Evolutionary conservation across 208 protist genomes (phyloP).

Genomic region (Trichomonas gallinae): DNA sequence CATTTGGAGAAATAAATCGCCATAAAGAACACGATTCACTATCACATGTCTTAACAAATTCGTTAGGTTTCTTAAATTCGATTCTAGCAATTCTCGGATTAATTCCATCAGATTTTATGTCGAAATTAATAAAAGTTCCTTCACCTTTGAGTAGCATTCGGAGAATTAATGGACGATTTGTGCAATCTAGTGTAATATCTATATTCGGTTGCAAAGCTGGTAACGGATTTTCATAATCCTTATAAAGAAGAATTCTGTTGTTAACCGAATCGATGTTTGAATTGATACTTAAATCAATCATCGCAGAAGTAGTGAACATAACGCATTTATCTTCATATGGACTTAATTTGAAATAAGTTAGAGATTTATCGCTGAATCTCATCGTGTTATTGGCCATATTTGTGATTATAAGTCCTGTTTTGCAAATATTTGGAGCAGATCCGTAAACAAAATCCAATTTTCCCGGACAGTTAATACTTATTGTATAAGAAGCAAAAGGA

Average conservation of each 20-base stretch:
- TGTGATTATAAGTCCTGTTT: neutral
- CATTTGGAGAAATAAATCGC: neutral
- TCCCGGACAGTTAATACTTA: neutral
- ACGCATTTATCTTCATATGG: neutral
- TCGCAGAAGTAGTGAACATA: neutral
- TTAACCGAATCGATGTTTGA: neutral
- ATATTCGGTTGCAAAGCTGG: neutral
- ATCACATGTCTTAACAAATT: neutral
- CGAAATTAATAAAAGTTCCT: neutral
- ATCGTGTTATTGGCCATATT: neutral
- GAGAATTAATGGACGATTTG: neutral
- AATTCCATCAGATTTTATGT: neutral
- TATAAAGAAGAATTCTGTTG: neutral
- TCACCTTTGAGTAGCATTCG: neutral
- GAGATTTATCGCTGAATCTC: neutral
- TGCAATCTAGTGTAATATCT: neutral
- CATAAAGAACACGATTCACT: neutral
- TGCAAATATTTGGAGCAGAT: neutral
- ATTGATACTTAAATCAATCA: neutral
- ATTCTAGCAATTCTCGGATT: neutral
- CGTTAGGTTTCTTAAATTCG: neutral
- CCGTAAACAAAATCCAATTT: neutral
- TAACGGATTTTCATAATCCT: neutral
- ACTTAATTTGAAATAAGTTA: neutral
- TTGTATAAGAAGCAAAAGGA: neutral